Conservation (phyloP, 208 protist genomes). For the Crithidia sp. region DNA sequence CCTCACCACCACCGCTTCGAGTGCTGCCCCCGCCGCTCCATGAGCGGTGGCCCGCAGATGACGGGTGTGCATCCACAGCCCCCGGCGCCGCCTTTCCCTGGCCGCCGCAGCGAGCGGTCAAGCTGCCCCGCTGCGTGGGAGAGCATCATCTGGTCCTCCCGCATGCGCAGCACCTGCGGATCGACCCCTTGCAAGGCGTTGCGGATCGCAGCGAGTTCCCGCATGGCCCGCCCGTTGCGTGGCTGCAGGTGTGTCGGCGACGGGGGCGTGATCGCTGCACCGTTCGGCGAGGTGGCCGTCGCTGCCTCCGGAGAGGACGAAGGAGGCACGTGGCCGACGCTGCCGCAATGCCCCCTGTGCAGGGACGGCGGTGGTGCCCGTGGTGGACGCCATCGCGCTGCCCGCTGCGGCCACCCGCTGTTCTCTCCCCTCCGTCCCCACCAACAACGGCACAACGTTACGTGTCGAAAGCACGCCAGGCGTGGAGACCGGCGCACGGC, state of each 20-base stretch:
- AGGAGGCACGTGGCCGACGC: not conserved
- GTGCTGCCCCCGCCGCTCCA: too few species aligned
- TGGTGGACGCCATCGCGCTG: too few species aligned
- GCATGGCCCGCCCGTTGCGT: not conserved
- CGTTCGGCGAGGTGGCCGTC: too few species aligned
- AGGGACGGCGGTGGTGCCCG: too few species aligned
- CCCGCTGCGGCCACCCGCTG: too few species aligned
- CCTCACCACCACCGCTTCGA: too few species aligned
- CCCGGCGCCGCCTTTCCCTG: not conserved
- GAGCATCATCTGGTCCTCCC: conserved; percentile 72
- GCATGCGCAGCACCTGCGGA: conserved; percentile 40
- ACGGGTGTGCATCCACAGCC: too few species aligned
- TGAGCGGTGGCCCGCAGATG: too few species aligned
- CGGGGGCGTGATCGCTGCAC: not conserved
- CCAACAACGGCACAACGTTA: too few species aligned
- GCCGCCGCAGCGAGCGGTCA: conserved; percentile 35
- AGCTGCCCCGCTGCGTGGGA: conserved; percentile 47
- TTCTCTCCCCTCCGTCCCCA: too few species aligned
- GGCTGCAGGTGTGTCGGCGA: not conserved
- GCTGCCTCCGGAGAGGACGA: not conserved
- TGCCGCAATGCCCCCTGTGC: not conserved
- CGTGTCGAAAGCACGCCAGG: not conserved
- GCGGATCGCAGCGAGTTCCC: conserved; percentile 17
- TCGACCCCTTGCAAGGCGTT: conserved; percentile 10
- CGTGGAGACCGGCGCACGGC: not conserved